Conservation (phyloP, 768 basidiomycete genomes). For the Kockovaella imperatae region DNA sequence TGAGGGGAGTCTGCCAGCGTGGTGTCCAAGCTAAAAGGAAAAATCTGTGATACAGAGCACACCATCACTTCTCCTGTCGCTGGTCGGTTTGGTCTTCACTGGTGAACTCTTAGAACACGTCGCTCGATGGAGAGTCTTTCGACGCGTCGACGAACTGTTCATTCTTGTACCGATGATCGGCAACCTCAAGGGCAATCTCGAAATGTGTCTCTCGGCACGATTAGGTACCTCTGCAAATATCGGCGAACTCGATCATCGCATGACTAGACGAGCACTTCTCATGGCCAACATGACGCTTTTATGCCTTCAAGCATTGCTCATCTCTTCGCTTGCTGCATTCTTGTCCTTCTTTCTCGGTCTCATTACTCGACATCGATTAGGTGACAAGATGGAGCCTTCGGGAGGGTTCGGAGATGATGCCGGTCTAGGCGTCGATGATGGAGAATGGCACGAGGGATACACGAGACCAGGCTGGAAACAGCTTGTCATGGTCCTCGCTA, state of each 20-base stretch:
- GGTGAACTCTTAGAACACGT: conserved; percentile 82
- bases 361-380: conserved; percentile 41
- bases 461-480: conserved; percentile 46
- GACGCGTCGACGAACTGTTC: conserved; percentile 83
- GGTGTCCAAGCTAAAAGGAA: too few relatives aligned
- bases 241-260: conserved; percentile 73
- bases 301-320: conserved; percentile 85
- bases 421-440: conserved; percentile 21
- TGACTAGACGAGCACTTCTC: conserved; percentile 58
- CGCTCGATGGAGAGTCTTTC: conserved; percentile 87
- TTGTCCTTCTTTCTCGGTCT: conserved; percentile 66
- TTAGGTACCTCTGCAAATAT: conserved; percentile 90
- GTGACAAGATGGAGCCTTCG: conserved; percentile 12
- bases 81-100: conserved; percentile 76
- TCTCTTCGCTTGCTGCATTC: conserved; percentile 77
- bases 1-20: too few relatives aligned
- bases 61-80: conserved; percentile 76
- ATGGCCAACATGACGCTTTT: conserved; percentile 75
- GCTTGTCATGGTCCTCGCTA: conserved; percentile 46
- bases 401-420: conserved; percentile 16
- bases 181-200: conserved; percentile 93
- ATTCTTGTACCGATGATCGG: conserved; percentile 85
- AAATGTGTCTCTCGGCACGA: conserved; percentile 95
- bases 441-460: conserved; percentile 41
- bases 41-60: too few relatives aligned